Evolutionary conservation across 129 eudicot species (phyloP).

Genomic region (Erigeron canadensis): DNA sequence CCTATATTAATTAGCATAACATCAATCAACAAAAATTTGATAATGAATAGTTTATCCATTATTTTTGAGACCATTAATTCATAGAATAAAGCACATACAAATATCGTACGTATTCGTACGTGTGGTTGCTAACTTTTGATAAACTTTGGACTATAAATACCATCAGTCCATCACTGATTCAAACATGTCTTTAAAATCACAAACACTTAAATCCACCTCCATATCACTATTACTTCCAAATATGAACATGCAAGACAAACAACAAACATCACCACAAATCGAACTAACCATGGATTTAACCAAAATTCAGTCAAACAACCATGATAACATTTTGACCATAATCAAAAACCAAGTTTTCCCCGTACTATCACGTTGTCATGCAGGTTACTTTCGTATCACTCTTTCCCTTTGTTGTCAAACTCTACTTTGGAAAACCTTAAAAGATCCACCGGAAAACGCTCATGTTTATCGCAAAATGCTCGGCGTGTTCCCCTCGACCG

Average conservation of each 20-base stretch:
- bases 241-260: slow-evolving; percentile 2
- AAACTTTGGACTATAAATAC: slow-evolving; percentile 7
- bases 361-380: slow-evolving; percentile 50
- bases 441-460: slow-evolving; percentile 38
- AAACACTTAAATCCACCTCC: slow-evolving; percentile 11
- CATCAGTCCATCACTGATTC: neutral
- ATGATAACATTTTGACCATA: neutral
- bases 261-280: slow-evolving; percentile 12
- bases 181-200: slow-evolving; percentile 3
- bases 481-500: slow-evolving; percentile 32
- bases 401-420: slow-evolving; percentile 64
- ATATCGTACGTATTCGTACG: too few relatives aligned
- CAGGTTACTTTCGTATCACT: slow-evolving; percentile 72
- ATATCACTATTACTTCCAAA: neutral
- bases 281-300: slow-evolving; percentile 19
- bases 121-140: neutral
- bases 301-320: neutral
- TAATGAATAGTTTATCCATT: too few relatives aligned
- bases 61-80: too few relatives aligned
- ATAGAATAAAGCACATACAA: too few relatives aligned
- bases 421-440: slow-evolving; percentile 63
- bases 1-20: too few relatives aligned
- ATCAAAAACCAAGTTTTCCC: slow-evolving; percentile 27
- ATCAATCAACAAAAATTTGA: too few relatives aligned
- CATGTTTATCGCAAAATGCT: slow-evolving; percentile 36